These are phyloP conservation scores for Beauveria sp. DNA, from an alignment of 2,329 filamentous ascomycete genomes.

Conservation along the genomic window DNA sequence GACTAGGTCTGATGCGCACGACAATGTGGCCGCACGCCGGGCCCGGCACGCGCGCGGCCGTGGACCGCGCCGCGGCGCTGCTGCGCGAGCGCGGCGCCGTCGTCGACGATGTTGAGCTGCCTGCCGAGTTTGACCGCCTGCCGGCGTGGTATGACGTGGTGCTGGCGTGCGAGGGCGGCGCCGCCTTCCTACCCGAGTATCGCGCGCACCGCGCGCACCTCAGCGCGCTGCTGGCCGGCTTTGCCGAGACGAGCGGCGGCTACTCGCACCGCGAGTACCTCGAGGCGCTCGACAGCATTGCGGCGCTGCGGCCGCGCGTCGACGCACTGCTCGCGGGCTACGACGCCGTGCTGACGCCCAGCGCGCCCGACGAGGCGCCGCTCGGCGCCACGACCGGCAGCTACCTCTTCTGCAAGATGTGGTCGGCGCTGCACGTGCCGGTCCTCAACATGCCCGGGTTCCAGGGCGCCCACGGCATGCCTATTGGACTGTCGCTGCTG, in stretches of 20 bases:
- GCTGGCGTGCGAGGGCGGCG: slow-evolving; percentile 43
- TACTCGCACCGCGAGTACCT: slow-evolving; percentile 41
- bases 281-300: slow-evolving; percentile 45
- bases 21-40: slow-evolving; percentile 42
- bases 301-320: slow-evolving; percentile 43
- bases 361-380: slow-evolving; percentile 52
- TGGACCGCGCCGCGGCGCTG: slow-evolving; percentile 32
- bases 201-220: slow-evolving; percentile 39
- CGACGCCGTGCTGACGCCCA: slow-evolving; percentile 49
- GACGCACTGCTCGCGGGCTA: slow-evolving; percentile 46
- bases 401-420: slow-evolving; percentile 41
- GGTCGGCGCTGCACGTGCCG: slow-evolving; percentile 54
- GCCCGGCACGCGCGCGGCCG: slow-evolving; percentile 34
- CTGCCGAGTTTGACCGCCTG: slow-evolving; percentile 38
- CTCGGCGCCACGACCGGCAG: slow-evolving; percentile 42
- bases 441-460: slow-evolving; percentile 60
- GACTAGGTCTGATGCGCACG: slow-evolving; percentile 48
- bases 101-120: slow-evolving; percentile 49
- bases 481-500: slow-evolving; percentile 50
- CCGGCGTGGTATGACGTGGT: slow-evolving; percentile 45
- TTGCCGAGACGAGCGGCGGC: slow-evolving; percentile 41
- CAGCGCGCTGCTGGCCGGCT: slow-evolving; percentile 33
- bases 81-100: slow-evolving; percentile 40
- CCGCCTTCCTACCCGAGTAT: slow-evolving; percentile 48
- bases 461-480: slow-evolving; percentile 42